Evolutionary conservation across 148 eudicot species (phyloP), one percentile per base, ranked within the genome.

Genomic region (Nyssa sinensis): DNA sequence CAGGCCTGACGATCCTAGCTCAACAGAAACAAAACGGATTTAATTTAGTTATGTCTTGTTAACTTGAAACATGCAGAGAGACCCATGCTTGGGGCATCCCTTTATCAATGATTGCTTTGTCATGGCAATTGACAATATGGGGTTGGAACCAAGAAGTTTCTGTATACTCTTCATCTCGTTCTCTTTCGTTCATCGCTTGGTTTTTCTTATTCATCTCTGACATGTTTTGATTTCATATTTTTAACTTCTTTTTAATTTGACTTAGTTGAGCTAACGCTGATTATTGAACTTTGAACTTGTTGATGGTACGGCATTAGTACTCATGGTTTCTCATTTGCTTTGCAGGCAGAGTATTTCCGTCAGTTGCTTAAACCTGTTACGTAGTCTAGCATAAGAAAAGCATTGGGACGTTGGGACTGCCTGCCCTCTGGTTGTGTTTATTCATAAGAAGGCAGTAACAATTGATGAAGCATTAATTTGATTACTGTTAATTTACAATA

Each of bases 321-420:
- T 62, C 10, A 59, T 44, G 29, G 25, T 37, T 35, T 47, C 19
- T 58, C 25, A 19, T 55, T 78, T 51, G 73, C 41, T 70, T 69
- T 82, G 85, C 83, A 90, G 94, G 94, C 91, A 79, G 89, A 90
- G 62, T 90, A 90, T 86, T 89, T 89, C 77, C 91, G 93, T 53
- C 93, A 89, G 81, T 87, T 89, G 89, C 91, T 89, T 75, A 89
- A 90, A 77, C 94, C 94, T 73, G 94, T 90, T 30, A 90, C 94
- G 94, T 90, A 90, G 94, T 82, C 72, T 78, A 58, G 77, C 69
- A 33, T 64, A 49, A 66, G 58, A 33, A 28, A 69, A 67, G 30
- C 35, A 64, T 62, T 61, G 74, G 68, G 84, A 49, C 5, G 19
- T 77, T 30, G 80, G 78, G 74, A 69, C 39, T 30, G 34, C 14